Base-by-base conservation (phyloP, 75 land plant genomes). In the Picea glauca region DNA sequence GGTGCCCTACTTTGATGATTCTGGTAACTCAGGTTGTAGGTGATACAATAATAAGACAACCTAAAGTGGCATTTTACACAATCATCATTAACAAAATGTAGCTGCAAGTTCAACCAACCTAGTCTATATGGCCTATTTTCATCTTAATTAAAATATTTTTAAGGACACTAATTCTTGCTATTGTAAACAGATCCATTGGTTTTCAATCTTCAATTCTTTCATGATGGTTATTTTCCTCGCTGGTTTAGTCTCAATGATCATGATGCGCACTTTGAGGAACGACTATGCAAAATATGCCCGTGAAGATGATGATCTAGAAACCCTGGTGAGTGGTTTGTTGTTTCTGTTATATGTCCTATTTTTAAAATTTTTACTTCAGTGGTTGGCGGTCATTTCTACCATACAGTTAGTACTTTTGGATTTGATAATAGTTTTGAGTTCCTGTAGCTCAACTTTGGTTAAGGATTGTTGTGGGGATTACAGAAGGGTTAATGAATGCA, bases 141-240 rank as follows among this genome's bases (percentile, higher is more conserved):
- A 38, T 43, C 13, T 70, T 18, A 43, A 20, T 70, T 40, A 40
- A 23, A 43, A 21, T 0, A 9, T 2, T 33, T 35, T 40, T n/a
- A 40, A 43, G 23, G 74, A 40, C n/a, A 75, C 77, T 75, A 61
- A 75, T 20, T 54, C 35, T 75, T 26, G 77, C 18, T 75, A 76
- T 54, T 30, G 32, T 58, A 15, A 56, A 78, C 99, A 95, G 99
- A 95, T 95, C 67, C 98, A 96, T 82, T 97, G 98, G 96, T 95
- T 97, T 78, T 96, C 99, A 23, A 90, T 96, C 32, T 96, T 96
- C 82, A 96, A 96, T 79, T 96, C 99, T 3, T 94, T 96, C 79
- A 96, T 96, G 99, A 96, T 96, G 98, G 99, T 96, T 33, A 94
- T 96, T 58, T 96, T 96, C 84, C 91, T 96, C 62, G 95, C 99